Base-by-base conservation (phyloP, 192 early-diverging fungal species). In the Backusella psychrophila region DNA sequence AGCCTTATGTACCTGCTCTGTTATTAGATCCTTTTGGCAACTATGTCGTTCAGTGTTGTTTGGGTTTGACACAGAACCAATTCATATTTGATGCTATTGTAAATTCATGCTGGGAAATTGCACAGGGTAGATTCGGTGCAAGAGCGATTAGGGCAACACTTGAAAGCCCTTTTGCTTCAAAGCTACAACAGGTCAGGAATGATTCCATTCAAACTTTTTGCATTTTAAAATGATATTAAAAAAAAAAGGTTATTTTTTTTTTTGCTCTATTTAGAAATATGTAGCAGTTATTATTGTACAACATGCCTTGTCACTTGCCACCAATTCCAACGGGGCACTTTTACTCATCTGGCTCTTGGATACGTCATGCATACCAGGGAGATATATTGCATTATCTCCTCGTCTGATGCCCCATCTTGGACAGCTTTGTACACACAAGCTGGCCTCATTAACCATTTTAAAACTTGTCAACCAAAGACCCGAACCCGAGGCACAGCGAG, bases 1-100 rank as follows among this genome's bases (percentile, higher is more conserved):
- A 83, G 42, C 85, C 85, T 4, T 95, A 89, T 81, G 91, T 94
- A 17, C 95, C 96, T 11, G 92, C 93, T 52, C 87, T 99, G 44
- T 88, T 99, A 36, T 82, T 97, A 49, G 96, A 99, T 86, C 96
- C 97, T 78, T 96, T 97, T 80, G 97, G 97, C 79, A 99, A 99
- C 89, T 99, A 99, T 87, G 97, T 99, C 6, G 94, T 99, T 15
- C 97, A 99, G 83, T 94, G 95, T 79, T 98, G 96, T 78, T 84
- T 99, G 15, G 88, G 91, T 23, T 87, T 99, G 26, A 75, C 88
- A 15, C 85, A 87, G 12, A 97, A 96, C 76, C 94, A 96, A 83
- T 99, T 98, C 75, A 92, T 98, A 35, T 99, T 95, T 82, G 96
- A 98, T 75, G 94, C 97, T n/a, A 95, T 97, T 84, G 88, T 90